phyloP scores from a whole-genome alignment of 805 yeast species.

The Yamadazyma sp. region DNA sequence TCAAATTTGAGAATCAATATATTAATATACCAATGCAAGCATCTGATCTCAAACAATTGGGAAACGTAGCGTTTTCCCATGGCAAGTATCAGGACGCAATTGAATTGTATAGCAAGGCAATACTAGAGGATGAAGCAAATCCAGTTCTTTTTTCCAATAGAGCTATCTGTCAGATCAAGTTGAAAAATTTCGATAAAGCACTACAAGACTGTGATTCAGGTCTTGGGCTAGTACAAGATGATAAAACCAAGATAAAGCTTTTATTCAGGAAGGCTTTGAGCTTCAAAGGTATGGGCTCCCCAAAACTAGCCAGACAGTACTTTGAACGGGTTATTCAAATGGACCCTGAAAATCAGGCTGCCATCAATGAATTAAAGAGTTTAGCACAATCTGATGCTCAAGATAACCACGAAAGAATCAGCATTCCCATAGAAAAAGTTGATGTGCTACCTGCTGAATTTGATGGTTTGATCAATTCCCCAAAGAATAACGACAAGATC shows the following conservation, averaged over 20 bases:
- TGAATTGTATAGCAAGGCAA: conserved; percentile 53
- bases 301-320: conserved; percentile 22
- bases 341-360: conserved; percentile 40
- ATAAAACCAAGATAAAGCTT: conserved; percentile 43
- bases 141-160: conserved; percentile 64
- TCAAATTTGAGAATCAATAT: too few species aligned
- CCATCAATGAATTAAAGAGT: conserved; percentile 34
- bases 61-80: conserved; percentile 50
- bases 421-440: conserved; percentile 40
- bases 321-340: conserved; percentile 35
- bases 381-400: too few species aligned
- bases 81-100: conserved; percentile 51
- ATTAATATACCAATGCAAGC: not conserved
- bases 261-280: conserved; percentile 51
- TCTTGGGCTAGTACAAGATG: conserved; percentile 27
- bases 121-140: conserved; percentile 44
- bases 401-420: not conserved
- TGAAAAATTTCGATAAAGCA: conserved; percentile 48
- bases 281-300: conserved; percentile 22
- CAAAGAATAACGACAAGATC: not conserved
- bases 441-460: conserved; percentile 41
- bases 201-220: conserved; percentile 51
- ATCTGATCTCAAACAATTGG: conserved; percentile 35
- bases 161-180: conserved; percentile 61
- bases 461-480: conserved; percentile 3